phyloP scores from a whole-genome alignment of 1,139 yeast species.

The Hansenula anomala region DNA sequence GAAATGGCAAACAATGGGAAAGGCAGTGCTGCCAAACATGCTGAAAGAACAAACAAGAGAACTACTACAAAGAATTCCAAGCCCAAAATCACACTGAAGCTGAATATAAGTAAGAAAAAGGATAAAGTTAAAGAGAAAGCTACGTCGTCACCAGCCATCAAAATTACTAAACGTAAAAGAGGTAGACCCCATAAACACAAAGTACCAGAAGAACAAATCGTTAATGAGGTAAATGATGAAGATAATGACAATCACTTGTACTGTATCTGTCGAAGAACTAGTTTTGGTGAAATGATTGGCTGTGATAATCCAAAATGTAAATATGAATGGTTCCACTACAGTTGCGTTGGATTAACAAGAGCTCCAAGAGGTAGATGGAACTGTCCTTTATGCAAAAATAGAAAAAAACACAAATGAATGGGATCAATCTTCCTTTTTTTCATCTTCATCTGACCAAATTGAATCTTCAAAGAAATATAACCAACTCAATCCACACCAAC shows the following conservation, averaged over 20 bases:
- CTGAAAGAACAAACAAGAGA: conserved; percentile 17
- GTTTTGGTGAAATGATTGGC: conserved; percentile 76
- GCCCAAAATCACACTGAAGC: conserved; percentile 1
- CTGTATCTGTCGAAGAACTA: conserved; percentile 65
- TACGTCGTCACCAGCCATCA: neutral
- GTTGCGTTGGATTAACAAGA: conserved; percentile 62
- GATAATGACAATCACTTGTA: too few relatives aligned
- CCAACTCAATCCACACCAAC: conserved; percentile 92
- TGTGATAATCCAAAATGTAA: conserved; percentile 71
- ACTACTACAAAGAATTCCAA: conserved; percentile 2
- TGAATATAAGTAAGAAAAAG: neutral
- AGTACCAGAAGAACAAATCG: neutral
- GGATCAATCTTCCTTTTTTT: conserved; percentile 16
- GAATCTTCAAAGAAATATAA: conserved; percentile 74
- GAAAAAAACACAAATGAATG: conserved; percentile 22
- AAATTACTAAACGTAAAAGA: neutral
- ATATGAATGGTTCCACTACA: conserved; percentile 75
- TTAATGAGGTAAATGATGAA: conserved; percentile 31
- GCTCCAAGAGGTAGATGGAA: conserved; percentile 75
- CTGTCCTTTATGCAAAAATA: conserved; percentile 55
- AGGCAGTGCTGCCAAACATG: conserved; percentile 6
- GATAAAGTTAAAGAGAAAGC: too few relatives aligned
- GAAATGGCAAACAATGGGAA: conserved; percentile 15
- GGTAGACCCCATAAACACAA: neutral
- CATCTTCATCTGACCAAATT: conserved; percentile 39